phyloP scores from a whole-genome alignment of 208 protist genomes.

The Trichomonas tenax region DNA sequence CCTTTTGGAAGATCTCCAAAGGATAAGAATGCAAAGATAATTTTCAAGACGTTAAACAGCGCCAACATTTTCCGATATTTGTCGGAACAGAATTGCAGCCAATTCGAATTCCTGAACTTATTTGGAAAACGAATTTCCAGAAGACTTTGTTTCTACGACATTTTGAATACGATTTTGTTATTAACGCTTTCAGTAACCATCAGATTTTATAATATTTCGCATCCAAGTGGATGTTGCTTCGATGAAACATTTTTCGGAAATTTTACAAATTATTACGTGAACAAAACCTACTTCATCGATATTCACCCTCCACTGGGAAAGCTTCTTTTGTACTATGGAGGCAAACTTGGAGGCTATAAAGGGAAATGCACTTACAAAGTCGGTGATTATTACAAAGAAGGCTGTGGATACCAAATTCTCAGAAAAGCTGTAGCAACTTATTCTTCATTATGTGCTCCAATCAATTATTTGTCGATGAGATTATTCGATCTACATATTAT shows the following conservation, averaged over 20 bases:
- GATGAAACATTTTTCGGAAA: background rate
- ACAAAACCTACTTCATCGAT: background rate
- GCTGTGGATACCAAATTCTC: background rate
- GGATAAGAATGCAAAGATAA: too few species aligned
- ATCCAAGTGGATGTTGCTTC: background rate
- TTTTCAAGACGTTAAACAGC: too few species aligned
- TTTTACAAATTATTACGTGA: background rate
- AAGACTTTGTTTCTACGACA: background rate
- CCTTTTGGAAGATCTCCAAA: too few species aligned
- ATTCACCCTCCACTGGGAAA: background rate
- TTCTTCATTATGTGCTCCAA: background rate
- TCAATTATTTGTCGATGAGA: background rate
- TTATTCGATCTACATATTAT: background rate
- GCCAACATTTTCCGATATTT: too few species aligned
- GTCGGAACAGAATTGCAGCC: too few species aligned
- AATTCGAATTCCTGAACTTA: too few species aligned
- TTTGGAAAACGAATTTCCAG: too few species aligned
- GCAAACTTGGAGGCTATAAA: background rate
- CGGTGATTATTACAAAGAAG: background rate
- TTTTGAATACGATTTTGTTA: background rate
- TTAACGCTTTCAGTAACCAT: background rate
- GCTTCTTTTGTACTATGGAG: background rate
- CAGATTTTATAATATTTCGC: background rate
- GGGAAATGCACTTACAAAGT: background rate
- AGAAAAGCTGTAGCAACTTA: background rate